Conservation (phyloP, 345 rosid genomes). For the Euphorbia tirucalli region DNA sequence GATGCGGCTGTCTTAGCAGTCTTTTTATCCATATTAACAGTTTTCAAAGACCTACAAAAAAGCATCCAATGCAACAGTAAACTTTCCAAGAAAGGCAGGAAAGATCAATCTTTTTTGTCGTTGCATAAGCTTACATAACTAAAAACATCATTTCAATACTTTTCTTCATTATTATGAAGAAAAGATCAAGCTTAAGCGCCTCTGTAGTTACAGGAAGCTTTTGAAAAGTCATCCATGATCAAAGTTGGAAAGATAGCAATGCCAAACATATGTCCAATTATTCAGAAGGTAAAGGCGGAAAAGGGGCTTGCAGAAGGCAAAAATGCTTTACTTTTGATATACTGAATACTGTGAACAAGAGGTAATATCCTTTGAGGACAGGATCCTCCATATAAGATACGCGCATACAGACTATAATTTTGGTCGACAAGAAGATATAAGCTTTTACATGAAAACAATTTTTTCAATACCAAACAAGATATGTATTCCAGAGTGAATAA, state of each 20-base stretch:
- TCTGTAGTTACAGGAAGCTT: not conserved
- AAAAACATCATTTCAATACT: not conserved
- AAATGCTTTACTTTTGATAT: not conserved
- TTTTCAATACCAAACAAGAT: not conserved
- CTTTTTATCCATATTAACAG: slow-evolving; percentile 38
- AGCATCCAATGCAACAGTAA: slow-evolving; percentile 17
- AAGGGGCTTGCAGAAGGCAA: not conserved
- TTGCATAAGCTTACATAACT: slow-evolving; percentile 1
- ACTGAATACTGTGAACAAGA: not conserved
- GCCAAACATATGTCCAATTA: not conserved
- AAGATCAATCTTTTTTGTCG: not conserved
- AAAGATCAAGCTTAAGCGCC: too few species aligned
- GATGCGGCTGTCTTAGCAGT: slow-evolving; percentile 46
- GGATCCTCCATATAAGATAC: too few species aligned
- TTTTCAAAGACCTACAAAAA: slow-evolving; percentile 37
- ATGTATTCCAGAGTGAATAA: not conserved
- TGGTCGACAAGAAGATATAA: not conserved
- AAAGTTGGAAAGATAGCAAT: not conserved
- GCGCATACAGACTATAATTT: not conserved
- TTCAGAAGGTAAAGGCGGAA: slow-evolving; percentile 2
- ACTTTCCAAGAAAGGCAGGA: slow-evolving; percentile 2
- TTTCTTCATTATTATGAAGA: not conserved
- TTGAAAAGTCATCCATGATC: not conserved
- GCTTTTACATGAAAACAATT: not conserved
- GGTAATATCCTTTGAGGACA: too few species aligned